Evolutionary conservation across 805 yeast species (phyloP).

Genomic region (Starmerella bombicola): DNA sequence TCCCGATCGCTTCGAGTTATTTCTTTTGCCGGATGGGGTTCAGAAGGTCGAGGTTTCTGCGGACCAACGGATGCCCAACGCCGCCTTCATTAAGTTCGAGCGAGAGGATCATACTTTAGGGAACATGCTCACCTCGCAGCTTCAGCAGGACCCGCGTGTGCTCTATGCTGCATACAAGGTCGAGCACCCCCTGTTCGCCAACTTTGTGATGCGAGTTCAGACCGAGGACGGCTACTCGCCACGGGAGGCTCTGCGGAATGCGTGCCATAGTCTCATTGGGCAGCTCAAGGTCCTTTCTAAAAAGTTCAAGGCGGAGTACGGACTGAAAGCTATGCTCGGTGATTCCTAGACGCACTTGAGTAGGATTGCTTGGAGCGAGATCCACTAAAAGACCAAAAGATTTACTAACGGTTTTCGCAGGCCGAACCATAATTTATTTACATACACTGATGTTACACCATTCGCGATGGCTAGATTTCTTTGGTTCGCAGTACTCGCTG

Average conservation of each 20-base stretch:
- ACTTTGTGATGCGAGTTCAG: constrained; percentile 85
- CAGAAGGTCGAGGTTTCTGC: constrained; percentile 85
- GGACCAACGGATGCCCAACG: constrained; percentile 89
- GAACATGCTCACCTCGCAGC: constrained; percentile 73
- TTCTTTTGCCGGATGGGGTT: constrained; percentile 94
- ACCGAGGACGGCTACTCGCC: constrained; percentile 94
- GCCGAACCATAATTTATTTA: too few relatives aligned
- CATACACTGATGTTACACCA: too few relatives aligned
- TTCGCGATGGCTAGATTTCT: too few relatives aligned
- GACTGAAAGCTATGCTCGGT: constrained; percentile 50
- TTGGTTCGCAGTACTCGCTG: not conserved
- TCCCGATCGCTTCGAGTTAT: constrained; percentile 96
- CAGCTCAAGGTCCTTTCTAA: constrained; percentile 63
- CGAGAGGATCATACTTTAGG: constrained; percentile 97
- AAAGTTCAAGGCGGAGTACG: constrained; percentile 86
- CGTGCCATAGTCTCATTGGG: constrained; percentile 70
- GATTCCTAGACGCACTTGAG: too few relatives aligned
- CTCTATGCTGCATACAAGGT: constrained; percentile 94
- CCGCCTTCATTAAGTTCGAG: constrained; percentile 83
- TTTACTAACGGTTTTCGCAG: too few relatives aligned
- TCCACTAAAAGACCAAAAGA: too few relatives aligned
- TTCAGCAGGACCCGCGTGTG: constrained; percentile 77
- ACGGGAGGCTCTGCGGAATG: constrained; percentile 75
- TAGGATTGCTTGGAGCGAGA: too few relatives aligned
- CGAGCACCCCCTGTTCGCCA: constrained; percentile 95